Conservation (phyloP, 768 basidiomycete genomes). For the Rhizopogon vinicolor region DNA sequence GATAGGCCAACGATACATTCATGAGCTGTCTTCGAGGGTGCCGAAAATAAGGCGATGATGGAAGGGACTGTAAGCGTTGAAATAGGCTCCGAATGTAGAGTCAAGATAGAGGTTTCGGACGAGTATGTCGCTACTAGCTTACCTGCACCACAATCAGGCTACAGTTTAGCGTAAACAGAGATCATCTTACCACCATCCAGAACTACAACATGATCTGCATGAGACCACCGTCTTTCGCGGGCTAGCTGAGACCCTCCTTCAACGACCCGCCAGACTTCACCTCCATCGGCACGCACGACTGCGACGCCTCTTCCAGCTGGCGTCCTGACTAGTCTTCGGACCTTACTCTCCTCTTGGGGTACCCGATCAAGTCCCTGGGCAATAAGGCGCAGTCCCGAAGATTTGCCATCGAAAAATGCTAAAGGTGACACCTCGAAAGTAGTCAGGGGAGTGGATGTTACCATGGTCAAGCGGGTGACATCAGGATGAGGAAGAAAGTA, state of each 20-base stretch:
- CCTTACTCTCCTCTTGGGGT: constrained; percentile 44
- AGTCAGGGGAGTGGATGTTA: constrained; percentile 64
- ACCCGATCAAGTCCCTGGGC: constrained; percentile 36
- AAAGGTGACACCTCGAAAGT: constrained; percentile 55
- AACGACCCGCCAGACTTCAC: constrained; percentile 60
- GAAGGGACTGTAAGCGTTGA: constrained; percentile 40
- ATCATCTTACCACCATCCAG: constrained; percentile 52
- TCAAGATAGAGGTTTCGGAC: constrained; percentile 40
- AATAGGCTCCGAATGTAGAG: constrained; percentile 47
- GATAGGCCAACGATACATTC: constrained; percentile 68
- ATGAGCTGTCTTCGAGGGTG: constrained; percentile 47
- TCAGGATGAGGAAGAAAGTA: constrained; percentile 48
- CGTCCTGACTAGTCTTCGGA: constrained; percentile 67
- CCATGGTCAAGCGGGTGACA: constrained; percentile 44
- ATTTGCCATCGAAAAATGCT: constrained; percentile 56
- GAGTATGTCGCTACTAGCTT: constrained; percentile 55
- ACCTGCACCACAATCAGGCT: constrained; percentile 33
- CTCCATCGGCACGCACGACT: constrained; percentile 53
- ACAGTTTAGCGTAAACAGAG: neutral
- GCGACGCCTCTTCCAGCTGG: constrained; percentile 76
- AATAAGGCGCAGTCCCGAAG: constrained; percentile 46
- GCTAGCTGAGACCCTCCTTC: constrained; percentile 44
- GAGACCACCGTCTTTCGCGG: constrained; percentile 47
- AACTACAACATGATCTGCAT: constrained; percentile 66
- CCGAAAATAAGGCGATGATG: constrained; percentile 59